phyloP scores from a whole-genome alignment of 805 yeast genomes.

The Cyberlindnera veronae region DNA sequence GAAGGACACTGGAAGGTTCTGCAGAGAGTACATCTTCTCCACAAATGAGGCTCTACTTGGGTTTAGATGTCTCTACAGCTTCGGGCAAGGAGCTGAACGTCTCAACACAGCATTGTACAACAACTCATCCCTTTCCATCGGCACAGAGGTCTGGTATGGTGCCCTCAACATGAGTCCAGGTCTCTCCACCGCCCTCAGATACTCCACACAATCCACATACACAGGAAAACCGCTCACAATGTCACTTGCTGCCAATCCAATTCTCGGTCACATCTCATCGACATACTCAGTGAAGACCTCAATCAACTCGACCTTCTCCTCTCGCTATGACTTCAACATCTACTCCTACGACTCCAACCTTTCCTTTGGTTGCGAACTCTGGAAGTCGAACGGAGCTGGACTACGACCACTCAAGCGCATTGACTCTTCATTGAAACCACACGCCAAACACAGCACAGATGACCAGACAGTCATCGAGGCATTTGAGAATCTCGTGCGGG shows the following conservation, averaged over 20 bases:
- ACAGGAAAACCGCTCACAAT: constrained; percentile 89
- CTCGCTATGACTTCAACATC: constrained; percentile 83
- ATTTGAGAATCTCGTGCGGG: constrained; percentile 47
- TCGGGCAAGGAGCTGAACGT: constrained; percentile 38
- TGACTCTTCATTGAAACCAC: constrained; percentile 30
- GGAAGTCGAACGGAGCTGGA: constrained; percentile 43
- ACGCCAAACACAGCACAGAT: constrained; percentile 28
- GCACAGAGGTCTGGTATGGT: constrained; percentile 89
- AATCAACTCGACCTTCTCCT: constrained; percentile 68
- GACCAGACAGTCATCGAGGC: constrained; percentile 45
- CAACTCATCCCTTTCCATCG: constrained; percentile 67
- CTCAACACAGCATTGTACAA: constrained; percentile 44
- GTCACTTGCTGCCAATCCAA: constrained; percentile 83
- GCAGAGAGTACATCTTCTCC: constrained; percentile 75
- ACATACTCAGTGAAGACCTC: constrained; percentile 85
- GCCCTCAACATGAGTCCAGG: constrained; percentile 85
- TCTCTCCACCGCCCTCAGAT: constrained; percentile 76
- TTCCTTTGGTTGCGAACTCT: constrained; percentile 81
- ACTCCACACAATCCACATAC: constrained; percentile 78
- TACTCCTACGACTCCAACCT: constrained; percentile 88
- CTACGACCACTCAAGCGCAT: constrained; percentile 14
- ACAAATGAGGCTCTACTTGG: constrained; percentile 85
- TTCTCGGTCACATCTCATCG: constrained; percentile 84
- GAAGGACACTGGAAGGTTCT: constrained; percentile 55
- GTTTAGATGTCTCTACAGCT: constrained; percentile 70